Percentiles rank a stretch among this genome's conserved stretches.
Conservation (phyloP, 1,284 basidiomycete genomes). For the Cutaneotrichosporon cavernicola region DNA sequence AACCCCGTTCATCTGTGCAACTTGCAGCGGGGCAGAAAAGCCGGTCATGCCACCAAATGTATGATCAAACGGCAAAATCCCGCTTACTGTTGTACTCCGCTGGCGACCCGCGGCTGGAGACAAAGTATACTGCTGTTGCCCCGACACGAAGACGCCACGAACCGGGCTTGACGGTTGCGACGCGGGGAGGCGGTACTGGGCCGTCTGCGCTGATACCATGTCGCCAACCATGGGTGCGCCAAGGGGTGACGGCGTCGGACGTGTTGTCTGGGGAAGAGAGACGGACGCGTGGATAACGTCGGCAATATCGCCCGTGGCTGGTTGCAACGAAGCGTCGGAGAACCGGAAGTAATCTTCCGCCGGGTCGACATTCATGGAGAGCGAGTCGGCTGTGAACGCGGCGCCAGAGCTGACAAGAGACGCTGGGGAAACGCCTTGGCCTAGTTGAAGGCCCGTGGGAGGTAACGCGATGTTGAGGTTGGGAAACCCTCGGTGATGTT, state of each 20-base stretch:
- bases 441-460: constrained; percentile 25
- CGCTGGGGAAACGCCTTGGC: constrained; percentile 33
- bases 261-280: not conserved
- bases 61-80: constrained; percentile 29
- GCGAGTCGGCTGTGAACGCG: constrained; percentile 40
- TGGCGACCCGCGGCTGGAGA: constrained; percentile 33
- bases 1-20: not conserved
- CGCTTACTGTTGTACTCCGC: constrained; percentile 48
- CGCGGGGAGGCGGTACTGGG: constrained; percentile 38
- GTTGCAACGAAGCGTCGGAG: constrained; percentile 25
- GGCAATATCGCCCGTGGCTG: not conserved
- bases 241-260: constrained; percentile 4
- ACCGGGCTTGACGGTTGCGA: constrained; percentile 48
- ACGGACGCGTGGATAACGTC: not conserved
- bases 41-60: not conserved
- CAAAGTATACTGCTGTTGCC: constrained; percentile 29
- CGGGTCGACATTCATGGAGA: constrained; percentile 27
- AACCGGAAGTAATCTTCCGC: constrained; percentile 47
- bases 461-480: constrained; percentile 42
- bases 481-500: constrained; percentile 36
- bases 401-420: constrained; percentile 40
- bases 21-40: not conserved
- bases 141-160: constrained; percentile 34
- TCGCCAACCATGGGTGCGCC: not conserved
- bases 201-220: not conserved